phyloP scores from a whole-genome alignment of 2,329 filamentous ascomycete genomes.

The Aspergillus thermomutatus region DNA sequence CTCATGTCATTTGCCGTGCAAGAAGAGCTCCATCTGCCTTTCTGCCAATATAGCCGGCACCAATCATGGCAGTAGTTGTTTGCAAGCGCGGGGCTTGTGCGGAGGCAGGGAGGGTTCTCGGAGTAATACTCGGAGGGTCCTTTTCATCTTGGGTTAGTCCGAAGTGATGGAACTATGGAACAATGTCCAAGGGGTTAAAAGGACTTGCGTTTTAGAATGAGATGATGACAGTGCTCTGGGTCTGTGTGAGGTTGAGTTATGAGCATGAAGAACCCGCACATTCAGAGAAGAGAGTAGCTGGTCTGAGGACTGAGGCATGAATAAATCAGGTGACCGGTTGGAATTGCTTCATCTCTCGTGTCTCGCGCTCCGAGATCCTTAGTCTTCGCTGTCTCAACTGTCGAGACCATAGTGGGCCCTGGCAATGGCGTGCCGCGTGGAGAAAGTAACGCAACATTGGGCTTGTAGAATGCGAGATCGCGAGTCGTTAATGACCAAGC shows the following conservation, averaged over 20 bases:
- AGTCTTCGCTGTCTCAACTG: too few species aligned
- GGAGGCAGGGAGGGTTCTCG: slow-evolving; percentile 5
- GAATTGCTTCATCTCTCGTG: too few species aligned
- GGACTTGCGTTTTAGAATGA: neutral
- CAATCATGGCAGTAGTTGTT: neutral
- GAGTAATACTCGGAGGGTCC: slow-evolving; percentile 21
- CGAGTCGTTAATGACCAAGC: neutral
- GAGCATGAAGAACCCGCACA: too few species aligned
- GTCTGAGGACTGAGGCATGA: too few species aligned
- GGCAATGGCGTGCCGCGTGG: slow-evolving; percentile 19
- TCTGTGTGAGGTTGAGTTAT: too few species aligned
- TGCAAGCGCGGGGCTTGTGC: neutral
- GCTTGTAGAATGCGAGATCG: neutral
- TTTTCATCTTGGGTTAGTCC: neutral
- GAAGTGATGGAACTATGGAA: neutral
- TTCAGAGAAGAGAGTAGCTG: too few species aligned
- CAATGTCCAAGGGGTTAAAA: neutral
- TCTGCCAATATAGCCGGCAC: neutral
- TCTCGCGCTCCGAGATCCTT: too few species aligned
- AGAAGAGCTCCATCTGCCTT: neutral
- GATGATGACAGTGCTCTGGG: too few species aligned
- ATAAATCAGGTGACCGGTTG: too few species aligned
- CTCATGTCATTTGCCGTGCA: neutral
- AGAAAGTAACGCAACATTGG: slow-evolving; percentile 14
- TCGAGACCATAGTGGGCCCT: slow-evolving; percentile 2